These are phyloP conservation scores for Baudoinia panamericana DNA, from an alignment of 495 filamentous ascomycete genomes.

Conservation along the genomic window DNA sequence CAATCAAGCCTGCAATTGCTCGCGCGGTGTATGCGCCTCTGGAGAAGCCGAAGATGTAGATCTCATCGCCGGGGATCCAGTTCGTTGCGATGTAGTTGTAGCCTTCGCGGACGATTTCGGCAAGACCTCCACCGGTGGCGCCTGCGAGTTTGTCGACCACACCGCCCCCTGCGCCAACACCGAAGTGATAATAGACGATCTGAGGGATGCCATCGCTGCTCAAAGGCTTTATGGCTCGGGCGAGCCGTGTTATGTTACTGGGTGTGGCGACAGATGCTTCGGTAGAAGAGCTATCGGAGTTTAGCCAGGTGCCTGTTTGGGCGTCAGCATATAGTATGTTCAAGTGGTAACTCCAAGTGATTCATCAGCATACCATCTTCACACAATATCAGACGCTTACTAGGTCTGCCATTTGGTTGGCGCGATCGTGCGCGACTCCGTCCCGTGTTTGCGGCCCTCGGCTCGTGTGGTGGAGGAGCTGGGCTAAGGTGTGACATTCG, in stretches of 20 bases:
- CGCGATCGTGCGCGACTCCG: constrained; percentile 1
- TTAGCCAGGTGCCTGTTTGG: constrained; percentile 23
- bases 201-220: constrained; percentile 31
- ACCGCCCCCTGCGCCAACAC: constrained; percentile 26
- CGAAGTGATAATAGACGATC: constrained; percentile 30
- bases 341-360: not conserved
- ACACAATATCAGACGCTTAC: constrained; percentile 11
- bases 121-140: constrained; percentile 26
- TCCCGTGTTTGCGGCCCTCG: constrained; percentile 2
- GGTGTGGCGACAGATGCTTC: constrained; percentile 26
- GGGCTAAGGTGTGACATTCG: constrained; percentile 2
- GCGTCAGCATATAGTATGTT: not conserved
- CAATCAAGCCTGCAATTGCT: constrained; percentile 49
- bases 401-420: not conserved
- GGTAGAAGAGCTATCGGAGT: constrained; percentile 27
- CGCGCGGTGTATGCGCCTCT: constrained; percentile 62
- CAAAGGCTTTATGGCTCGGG: constrained; percentile 29
- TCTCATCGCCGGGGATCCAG: constrained; percentile 53
- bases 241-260: constrained; percentile 31
- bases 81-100: constrained; percentile 58
- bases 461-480: constrained; percentile 1
- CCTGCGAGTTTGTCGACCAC: constrained; percentile 23
- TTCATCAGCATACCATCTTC: constrained; percentile 5
- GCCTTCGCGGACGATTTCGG: constrained; percentile 48
- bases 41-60: constrained; percentile 59